phyloP scores from a whole-genome alignment of 1,139 yeast species.

The Eremothecium sinecaudum region DNA sequence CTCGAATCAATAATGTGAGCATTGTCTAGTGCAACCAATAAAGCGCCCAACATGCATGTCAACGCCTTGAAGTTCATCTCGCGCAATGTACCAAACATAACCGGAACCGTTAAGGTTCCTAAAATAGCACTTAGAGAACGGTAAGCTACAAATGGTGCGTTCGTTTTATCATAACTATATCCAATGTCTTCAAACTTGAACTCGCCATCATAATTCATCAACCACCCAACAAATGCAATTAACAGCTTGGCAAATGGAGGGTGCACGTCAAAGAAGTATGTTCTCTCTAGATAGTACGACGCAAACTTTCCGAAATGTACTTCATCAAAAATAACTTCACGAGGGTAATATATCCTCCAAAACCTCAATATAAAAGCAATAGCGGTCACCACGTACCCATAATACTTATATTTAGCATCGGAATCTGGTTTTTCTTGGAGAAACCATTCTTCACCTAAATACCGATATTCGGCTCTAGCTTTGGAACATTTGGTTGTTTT shows the following conservation, averaged over 20 bases:
- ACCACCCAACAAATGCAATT: slow-evolving; percentile 83
- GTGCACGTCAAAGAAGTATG: slow-evolving; percentile 90
- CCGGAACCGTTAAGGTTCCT: slow-evolving; percentile 75
- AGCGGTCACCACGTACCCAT: slow-evolving; percentile 40
- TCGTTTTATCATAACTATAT: slow-evolving; percentile 60
- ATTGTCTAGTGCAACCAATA: slow-evolving; percentile 75
- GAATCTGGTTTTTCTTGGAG: slow-evolving; percentile 21
- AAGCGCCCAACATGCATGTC: slow-evolving; percentile 73
- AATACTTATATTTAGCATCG: slow-evolving; percentile 13
- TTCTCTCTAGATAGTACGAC: slow-evolving; percentile 70
- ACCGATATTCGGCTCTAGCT: slow-evolving; percentile 8
- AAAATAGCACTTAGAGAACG: slow-evolving; percentile 73
- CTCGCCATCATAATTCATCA: slow-evolving; percentile 79
- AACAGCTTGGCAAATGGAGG: slow-evolving; percentile 95
- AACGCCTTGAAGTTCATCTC: slow-evolving; percentile 71
- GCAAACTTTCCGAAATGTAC: slow-evolving; percentile 97
- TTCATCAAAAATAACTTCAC: slow-evolving; percentile 92
- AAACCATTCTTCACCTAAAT: slow-evolving; percentile 22
- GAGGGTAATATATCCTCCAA: slow-evolving; percentile 59
- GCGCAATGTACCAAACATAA: slow-evolving; percentile 73
- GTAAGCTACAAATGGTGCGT: slow-evolving; percentile 84
- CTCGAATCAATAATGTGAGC: slow-evolving; percentile 91
- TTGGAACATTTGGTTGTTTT: slow-evolving; percentile 6
- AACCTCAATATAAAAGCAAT: slow-evolving; percentile 68
- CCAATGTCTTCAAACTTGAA: slow-evolving; percentile 92